These are phyloP conservation scores for Pichia sp. DNA, from an alignment of 1,139 yeast species.

Conservation along the genomic window DNA sequence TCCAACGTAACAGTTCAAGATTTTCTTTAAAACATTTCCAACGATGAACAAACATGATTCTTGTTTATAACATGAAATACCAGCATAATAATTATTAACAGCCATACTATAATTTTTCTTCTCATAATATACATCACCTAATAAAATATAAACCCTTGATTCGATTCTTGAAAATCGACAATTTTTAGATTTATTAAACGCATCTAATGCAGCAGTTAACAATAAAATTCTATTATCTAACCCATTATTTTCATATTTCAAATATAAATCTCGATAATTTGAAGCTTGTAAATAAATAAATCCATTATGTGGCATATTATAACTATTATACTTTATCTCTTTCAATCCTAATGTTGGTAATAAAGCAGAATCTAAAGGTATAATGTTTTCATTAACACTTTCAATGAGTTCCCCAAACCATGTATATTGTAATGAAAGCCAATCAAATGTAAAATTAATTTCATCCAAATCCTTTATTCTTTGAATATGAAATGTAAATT, in stretches of 20 bases:
- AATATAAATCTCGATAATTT: conserved; percentile 25
- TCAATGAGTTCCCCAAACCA: conserved; percentile 56
- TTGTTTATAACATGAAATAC: conserved; percentile 30
- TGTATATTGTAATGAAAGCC: conserved; percentile 42
- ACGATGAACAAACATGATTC: conserved; percentile 32
- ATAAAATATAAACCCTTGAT: conserved; percentile 40
- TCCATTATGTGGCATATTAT: conserved; percentile 42
- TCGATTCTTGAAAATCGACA: conserved; percentile 32
- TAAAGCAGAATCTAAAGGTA: conserved; percentile 32
- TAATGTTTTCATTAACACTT: conserved; percentile 38
- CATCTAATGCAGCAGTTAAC: conserved; percentile 33
- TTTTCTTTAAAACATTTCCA: conserved; percentile 27
- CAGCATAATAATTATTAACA: conserved; percentile 34
- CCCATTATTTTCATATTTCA: conserved; percentile 19
- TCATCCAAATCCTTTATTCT: conserved; percentile 5
- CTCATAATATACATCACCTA: conserved; percentile 42
- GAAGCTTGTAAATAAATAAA: conserved; percentile 39
- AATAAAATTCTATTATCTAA: conserved; percentile 30
- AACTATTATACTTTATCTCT: conserved; percentile 8
- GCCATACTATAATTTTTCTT: conserved; percentile 37
- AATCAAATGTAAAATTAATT: conserved; percentile 20
- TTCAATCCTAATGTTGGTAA: conserved; percentile 24
- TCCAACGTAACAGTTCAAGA: conserved; percentile 32
- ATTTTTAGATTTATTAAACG: conserved; percentile 32
- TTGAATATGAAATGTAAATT: conserved; percentile 54